Base-by-base conservation (phyloP, 2,329 filamentous ascomycete species). In the Beauveria caledonica region DNA sequence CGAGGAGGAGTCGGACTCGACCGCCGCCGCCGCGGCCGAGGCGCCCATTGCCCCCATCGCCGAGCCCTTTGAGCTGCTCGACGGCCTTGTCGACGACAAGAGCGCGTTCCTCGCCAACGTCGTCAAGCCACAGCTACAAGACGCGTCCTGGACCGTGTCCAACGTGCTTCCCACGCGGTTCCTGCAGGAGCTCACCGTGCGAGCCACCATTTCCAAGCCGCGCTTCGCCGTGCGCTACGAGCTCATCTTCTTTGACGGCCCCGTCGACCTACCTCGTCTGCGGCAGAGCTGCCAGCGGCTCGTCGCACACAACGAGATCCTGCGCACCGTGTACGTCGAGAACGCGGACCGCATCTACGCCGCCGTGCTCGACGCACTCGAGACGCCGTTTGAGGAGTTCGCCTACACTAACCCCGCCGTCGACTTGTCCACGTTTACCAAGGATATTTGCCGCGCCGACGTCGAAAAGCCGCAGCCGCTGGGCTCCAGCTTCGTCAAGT, bases 191-290 rank as follows among this genome's bases (percentile, higher is more conserved):
- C 74, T 86, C 21, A 84, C 84, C 15, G 78, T 88, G 45, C 76
- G 75, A 62, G 84, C 78, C 23, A 87, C 85, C 0, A 76, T 82
- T 1, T 72, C 80, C 17, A 71, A 78, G 3, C 85, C 85, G 4
- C 79, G 85, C 2, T 86, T 82, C 66, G 87, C 85, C 0, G 72
- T 83, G 1, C 81, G 85, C 15, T 88, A 89, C 67, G 84, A 85
- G 62, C 76, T 86, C 62, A 83, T 89, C 69, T 83, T 84, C 70
- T 80, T 89, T 58, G 77, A 83, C 25, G 77, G 75, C 0, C 63
- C 66, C 0, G 72, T 87, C 13, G 73, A 86, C 56, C 66, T 76
- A 15, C 70, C 75, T 11, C 76, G 77, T 13, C 75, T 86, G 25
- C 72, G 79, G 36, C 62, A 71, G 19, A 77, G 77, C 52, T 85